Base-by-base conservation (phyloP, 2,329 filamentous ascomycete species). In the Curvularia sp. region DNA sequence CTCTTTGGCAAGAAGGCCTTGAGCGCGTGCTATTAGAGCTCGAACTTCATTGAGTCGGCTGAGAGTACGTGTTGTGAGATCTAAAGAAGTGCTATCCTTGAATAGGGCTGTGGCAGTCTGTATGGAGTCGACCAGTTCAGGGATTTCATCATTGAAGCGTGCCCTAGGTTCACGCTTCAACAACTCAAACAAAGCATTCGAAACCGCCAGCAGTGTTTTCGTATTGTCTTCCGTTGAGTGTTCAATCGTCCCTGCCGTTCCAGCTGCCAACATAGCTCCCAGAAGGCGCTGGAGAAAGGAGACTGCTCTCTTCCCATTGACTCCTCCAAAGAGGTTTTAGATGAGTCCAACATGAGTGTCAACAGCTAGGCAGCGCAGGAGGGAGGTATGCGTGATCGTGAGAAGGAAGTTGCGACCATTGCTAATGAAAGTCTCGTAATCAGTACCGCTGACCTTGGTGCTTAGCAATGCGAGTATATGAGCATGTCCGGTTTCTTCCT, bases 281-380 rank as follows among this genome's bases (percentile, higher is more conserved):
- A 61, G 66, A 22, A 73, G 49, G 44, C 66, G 62, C 12, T 68
- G 60, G 18, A 78, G 73, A 61, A 77, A 76, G 8, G 66, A 56
- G 33, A 78, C 53, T 8, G 67, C 75, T 35, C 69, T 61, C 2
- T 58, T 65, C 12, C 75, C 74, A 48, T 72, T 69, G 13, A 61
- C 64, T 9, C 76, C 75, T 47, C 69, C 63, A 26, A 79, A 67
- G 57, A 74, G 76, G 10, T 72, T 77, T 58, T 78, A 78, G 5
- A 79, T 43, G 7, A 49, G 55, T 12, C 73, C 72, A 6, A 79
- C 70, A 31, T 62, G 68, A 2, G 72, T 77, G 56, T 79, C 75
- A 1, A 77, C 60, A 3, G 75, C 67, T 9, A 78, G 65, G 47
- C 71, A 75, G 31, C 76, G 68, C 12, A 79, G 52, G 15, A 78